Percentiles rank a stretch among this genome's conserved stretches.
These are phyloP conservation scores for Umbelopsis ramanniana DNA, from an alignment of 192 early-diverging fungal species.

Conservation along the genomic window DNA sequence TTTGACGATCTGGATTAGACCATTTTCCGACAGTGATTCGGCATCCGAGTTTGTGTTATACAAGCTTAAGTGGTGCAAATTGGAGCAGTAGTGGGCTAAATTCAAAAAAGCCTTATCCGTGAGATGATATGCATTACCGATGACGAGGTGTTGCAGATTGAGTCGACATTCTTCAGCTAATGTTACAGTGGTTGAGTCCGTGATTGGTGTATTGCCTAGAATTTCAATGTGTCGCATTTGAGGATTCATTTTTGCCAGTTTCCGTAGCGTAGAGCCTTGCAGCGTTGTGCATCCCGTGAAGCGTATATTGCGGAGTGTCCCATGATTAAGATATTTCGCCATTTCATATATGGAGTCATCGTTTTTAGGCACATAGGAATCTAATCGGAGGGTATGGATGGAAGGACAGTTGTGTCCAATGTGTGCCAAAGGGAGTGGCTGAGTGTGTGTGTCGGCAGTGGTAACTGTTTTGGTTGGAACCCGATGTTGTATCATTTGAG, in stretches of 20 bases:
- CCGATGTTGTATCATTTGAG: conserved; percentile 13
- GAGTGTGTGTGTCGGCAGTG: conserved; percentile 18
- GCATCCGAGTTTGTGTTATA: conserved; percentile 32
- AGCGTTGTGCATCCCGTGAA: conserved; percentile 32
- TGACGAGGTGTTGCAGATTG: conserved; percentile 28
- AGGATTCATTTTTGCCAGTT: conserved; percentile 34
- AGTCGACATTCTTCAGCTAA: conserved; percentile 35
- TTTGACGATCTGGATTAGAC: conserved; percentile 23
- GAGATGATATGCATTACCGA: conserved; percentile 37
- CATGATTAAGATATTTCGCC: conserved; percentile 33
- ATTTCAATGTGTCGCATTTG: conserved; percentile 33
- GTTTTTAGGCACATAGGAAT: conserved; percentile 34
- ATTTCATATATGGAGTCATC: conserved; percentile 44
- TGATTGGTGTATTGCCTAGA: conserved; percentile 34
- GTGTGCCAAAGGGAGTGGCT: conserved; percentile 31
- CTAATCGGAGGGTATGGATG: conserved; percentile 28
- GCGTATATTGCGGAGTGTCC: conserved; percentile 17
- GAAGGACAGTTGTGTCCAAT: conserved; percentile 38
- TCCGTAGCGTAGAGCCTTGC: conserved; percentile 41
- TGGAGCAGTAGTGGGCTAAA: conserved; percentile 27
- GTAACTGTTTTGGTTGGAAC: conserved; percentile 1
- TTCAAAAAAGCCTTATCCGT: conserved; percentile 31
- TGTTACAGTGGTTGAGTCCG: conserved; percentile 30
- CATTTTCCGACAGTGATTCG: conserved; percentile 28
- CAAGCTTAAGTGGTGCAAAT: conserved; percentile 28